Evolutionary conservation across 169 alveolate genomes (phyloP).

Genomic region (Cryptosporidium meleagridis): DNA sequence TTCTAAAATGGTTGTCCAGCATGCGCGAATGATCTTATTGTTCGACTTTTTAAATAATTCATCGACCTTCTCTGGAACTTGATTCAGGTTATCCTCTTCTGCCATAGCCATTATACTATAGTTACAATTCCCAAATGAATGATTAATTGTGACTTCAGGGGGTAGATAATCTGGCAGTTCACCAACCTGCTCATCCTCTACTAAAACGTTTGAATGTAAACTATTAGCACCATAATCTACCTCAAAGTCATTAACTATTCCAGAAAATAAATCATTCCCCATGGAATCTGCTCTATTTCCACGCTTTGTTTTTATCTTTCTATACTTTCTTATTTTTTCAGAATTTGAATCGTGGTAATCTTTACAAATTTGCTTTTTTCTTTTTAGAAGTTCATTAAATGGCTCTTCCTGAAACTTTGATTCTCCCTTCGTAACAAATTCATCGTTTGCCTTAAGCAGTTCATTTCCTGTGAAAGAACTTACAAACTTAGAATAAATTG

Average conservation of each 20-base stretch:
- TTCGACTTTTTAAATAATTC: constrained; percentile 49
- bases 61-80: constrained; percentile 43
- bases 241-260: constrained; percentile 12
- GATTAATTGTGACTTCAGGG: constrained; percentile 42
- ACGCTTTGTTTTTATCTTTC: constrained; percentile 17
- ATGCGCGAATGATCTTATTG: constrained; percentile 40
- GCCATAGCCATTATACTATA: constrained; percentile 63
- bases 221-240: background rate
- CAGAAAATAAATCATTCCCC: constrained; percentile 28
- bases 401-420: constrained; percentile 11
- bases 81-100: constrained; percentile 65
- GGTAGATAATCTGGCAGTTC: constrained; percentile 58
- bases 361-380: constrained; percentile 37
- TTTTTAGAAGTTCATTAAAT: background rate
- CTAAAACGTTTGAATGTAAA: constrained; percentile 34
- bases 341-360: constrained; percentile 18
- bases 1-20: constrained; percentile 57
- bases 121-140: constrained; percentile 64
- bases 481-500: constrained; percentile 26
- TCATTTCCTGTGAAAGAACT: background rate
- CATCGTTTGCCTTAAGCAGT: constrained; percentile 1
- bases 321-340: constrained; percentile 40
- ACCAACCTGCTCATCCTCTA: constrained; percentile 32
- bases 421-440: constrained; percentile 23
- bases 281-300: constrained; percentile 28